Evolutionary conservation across 2,329 filamentous ascomycete species (phyloP).

Genomic region (Madurella fahalii): DNA sequence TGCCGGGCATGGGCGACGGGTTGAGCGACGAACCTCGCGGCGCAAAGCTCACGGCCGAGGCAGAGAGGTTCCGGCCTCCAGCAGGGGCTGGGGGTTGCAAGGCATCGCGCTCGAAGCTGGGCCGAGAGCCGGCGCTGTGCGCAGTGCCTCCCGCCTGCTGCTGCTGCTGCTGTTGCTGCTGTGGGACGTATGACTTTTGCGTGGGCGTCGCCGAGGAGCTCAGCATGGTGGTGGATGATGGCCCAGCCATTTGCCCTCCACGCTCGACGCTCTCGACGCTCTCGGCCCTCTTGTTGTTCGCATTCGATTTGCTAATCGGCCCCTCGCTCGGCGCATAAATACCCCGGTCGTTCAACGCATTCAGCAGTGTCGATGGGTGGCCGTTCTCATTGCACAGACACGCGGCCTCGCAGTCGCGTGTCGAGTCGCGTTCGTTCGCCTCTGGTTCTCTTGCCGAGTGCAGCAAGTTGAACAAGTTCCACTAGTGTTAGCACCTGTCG

Average conservation of each 20-base stretch:
- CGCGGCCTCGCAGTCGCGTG: neutral
- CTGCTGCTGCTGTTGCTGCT: conserved; percentile 33
- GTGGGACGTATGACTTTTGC: conserved; percentile 48
- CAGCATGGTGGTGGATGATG: conserved; percentile 40
- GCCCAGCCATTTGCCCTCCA: conserved; percentile 36
- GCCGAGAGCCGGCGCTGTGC: conserved; percentile 33
- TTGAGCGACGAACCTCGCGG: conserved; percentile 67
- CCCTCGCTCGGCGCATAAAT: conserved; percentile 10
- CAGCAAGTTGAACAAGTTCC: too few relatives aligned
- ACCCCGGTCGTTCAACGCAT: neutral
- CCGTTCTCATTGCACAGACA: conserved; percentile 12
- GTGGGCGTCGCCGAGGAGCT: conserved; percentile 51
- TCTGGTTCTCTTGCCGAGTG: neutral
- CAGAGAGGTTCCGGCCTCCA: conserved; percentile 47
- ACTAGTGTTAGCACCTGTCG: too few relatives aligned
- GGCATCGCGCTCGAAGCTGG: conserved; percentile 51
- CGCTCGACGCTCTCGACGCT: conserved; percentile 26
- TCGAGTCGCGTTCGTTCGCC: conserved; percentile 7
- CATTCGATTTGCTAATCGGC: conserved; percentile 26
- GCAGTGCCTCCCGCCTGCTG: conserved; percentile 31
- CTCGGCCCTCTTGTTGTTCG: conserved; percentile 14
- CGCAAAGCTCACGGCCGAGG: conserved; percentile 58
- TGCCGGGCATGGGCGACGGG: conserved; percentile 68
- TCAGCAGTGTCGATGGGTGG: neutral
- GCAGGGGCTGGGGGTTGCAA: conserved; percentile 44